Base-by-base conservation (phyloP, 805 yeast species). In the Cyberlindnera mycetangii region DNA sequence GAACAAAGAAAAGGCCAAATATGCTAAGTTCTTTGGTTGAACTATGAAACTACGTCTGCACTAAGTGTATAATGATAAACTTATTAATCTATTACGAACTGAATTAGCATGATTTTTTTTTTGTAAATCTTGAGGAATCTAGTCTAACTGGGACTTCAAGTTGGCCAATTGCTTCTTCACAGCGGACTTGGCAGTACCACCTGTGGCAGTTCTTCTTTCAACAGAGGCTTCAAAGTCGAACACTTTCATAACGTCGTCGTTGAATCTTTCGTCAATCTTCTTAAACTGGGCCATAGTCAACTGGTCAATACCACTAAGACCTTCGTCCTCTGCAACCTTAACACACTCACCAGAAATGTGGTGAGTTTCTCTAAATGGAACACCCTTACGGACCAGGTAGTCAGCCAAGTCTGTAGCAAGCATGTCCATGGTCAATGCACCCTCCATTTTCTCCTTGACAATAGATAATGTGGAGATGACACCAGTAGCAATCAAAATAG, bases 321-420 rank as follows among this genome's bases (percentile, higher is more conserved):
- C 76, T 48, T 74, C 67, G 49, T 79, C 90, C 71, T 93, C 99
- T 6, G 98, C 97, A 36, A 70, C 66, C 51, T 95, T 81, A 37
- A 93, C 99, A 70, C 97, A 93, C 67, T 89, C 96, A 45, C 99
- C 99, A 7, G 97, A 89, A 50, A 93, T 93, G 67, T 93, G 98
- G 70, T 93, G 99, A 1, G 99, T 93, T 70, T 93, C 98, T 74
- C 99, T 88, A 72, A 93, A 93, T 45, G 99, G 99, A 54, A 93
- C 99, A 49, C 99, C 99, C 67, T 85, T 90, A 71, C 97, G 84
- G 41, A 93, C 99, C 53, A 93, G 75, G 66, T 93, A 93, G 66
- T 93, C 99, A 32, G 99, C 99, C 56, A 93, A 76, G 65, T 93
- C 99, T 25, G 99, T 93, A 17, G 99, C 99, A 58, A 93, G 78